Evolutionary conservation across 371 early-diverging fungal genomes (phyloP).

Genomic region (Mortierella sp.): DNA sequence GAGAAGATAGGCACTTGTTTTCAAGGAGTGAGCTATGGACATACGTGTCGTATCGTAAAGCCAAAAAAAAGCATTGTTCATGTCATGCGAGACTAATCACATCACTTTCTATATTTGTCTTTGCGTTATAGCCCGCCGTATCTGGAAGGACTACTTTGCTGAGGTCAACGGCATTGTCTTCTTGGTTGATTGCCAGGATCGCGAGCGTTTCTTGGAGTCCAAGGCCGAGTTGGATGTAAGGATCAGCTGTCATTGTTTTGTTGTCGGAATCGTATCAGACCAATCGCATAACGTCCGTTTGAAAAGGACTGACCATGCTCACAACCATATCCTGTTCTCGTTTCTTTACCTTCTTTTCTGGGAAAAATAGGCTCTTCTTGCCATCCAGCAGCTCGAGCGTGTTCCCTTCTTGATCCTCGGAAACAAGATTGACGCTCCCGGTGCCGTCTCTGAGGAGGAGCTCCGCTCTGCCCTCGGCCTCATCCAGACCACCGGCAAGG

Average conservation of each 20-base stretch:
- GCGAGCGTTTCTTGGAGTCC: conserved; percentile 87
- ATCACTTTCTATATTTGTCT: background rate
- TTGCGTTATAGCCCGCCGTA: conserved; percentile 83
- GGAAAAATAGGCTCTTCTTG: conserved; percentile 81
- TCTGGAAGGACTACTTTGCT: conserved; percentile 99
- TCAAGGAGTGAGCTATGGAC: conserved; percentile 6
- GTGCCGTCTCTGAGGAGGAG: conserved; percentile 95
- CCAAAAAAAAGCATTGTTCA: background rate
- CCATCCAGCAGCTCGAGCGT: conserved; percentile 92
- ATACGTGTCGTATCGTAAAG: conserved; percentile 14
- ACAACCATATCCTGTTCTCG: background rate
- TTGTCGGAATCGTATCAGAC: conserved; percentile 1
- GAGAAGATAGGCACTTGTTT: background rate
- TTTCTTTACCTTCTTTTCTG: background rate
- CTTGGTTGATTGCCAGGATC: conserved; percentile 95
- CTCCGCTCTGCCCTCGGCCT: conserved; percentile 91
- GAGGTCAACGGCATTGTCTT: conserved; percentile 98
- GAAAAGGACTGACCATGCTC: conserved; percentile 1
- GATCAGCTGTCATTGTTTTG: conserved; percentile 11
- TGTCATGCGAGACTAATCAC: background rate
- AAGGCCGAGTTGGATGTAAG: conserved; percentile 96
- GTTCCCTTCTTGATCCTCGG: conserved; percentile 97
- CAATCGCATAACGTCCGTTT: background rate
- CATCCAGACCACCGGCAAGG: conserved; percentile 98
- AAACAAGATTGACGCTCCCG: conserved; percentile 97